phyloP scores from a whole-genome alignment of 2,329 filamentous ascomycete species.

The Sporothrix schenckii region DNA sequence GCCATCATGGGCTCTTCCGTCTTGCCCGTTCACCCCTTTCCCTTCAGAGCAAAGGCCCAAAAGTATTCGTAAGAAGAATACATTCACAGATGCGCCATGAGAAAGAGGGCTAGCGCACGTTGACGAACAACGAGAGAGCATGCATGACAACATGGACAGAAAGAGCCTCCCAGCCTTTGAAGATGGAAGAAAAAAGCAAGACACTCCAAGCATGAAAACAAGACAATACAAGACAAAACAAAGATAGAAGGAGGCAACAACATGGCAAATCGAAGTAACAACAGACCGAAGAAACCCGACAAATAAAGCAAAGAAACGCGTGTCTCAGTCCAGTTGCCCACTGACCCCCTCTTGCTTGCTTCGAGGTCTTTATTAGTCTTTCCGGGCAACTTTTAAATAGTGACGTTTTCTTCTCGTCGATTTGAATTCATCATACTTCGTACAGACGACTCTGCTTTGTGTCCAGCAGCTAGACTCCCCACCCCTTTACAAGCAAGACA shows the following conservation, averaged over 20 bases:
- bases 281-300: not conserved
- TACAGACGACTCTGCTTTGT: not conserved
- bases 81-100: not conserved
- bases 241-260: not conserved
- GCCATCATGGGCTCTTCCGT: conserved; percentile 22
- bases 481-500: conserved; percentile 14
- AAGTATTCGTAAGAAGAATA: conserved; percentile 5
- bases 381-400: not conserved
- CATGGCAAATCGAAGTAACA: too few species aligned
- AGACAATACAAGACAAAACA: not conserved
- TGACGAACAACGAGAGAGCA: not conserved
- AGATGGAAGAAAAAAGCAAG: not conserved
- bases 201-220: not conserved
- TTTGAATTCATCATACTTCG: too few species aligned
- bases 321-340: conserved; percentile 16
- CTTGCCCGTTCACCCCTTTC: conserved; percentile 24
- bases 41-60: conserved; percentile 20
- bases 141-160: not conserved
- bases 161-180: not conserved
- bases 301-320: not conserved
- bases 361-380: conserved; percentile 18
- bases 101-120: conserved; percentile 19
- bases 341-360: conserved; percentile 18
- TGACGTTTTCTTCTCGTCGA: not conserved
- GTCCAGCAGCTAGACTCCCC: not conserved